These are phyloP conservation scores for Xylariaceae sp. DNA, from an alignment of 2,329 filamentous ascomycete species.

Conservation along the genomic window DNA sequence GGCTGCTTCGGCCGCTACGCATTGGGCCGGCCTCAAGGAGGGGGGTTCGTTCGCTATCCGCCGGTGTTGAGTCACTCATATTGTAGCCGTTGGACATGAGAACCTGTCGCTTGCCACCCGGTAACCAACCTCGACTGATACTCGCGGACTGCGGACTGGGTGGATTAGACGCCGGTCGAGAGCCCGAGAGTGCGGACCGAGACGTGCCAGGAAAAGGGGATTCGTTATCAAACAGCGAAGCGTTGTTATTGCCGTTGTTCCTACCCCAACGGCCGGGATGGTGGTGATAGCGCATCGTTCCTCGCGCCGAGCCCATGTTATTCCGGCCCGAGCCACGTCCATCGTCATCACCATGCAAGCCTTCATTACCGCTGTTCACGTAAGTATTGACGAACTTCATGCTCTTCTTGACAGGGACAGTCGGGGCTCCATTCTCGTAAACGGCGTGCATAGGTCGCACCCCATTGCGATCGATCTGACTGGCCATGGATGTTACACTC, in stretches of 20 bases:
- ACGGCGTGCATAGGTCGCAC: slow-evolving; percentile 62
- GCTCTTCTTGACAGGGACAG: slow-evolving; percentile 70
- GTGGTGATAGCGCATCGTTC: slow-evolving; percentile 71
- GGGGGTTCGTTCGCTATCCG: slow-evolving; percentile 84
- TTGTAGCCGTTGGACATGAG: slow-evolving; percentile 66
- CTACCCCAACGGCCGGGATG: slow-evolving; percentile 69
- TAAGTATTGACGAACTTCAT: slow-evolving; percentile 94
- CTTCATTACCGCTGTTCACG: slow-evolving; percentile 52
- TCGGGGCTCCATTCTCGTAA: slow-evolving; percentile 51
- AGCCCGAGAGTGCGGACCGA: slow-evolving; percentile 56
- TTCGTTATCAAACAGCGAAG: slow-evolving; percentile 70
- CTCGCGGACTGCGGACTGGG: slow-evolving; percentile 58
- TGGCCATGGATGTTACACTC: slow-evolving; percentile 79
- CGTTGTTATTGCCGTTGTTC: slow-evolving; percentile 59
- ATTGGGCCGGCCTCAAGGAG: slow-evolving; percentile 56
- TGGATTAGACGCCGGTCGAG: slow-evolving; percentile 61
- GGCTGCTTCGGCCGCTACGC: slow-evolving; percentile 53
- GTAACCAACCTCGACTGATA: slow-evolving; percentile 25
- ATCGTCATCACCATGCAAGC: slow-evolving; percentile 58
- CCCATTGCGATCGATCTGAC: slow-evolving; percentile 58
- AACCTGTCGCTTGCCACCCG: slow-evolving; percentile 46
- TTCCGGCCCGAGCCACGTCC: slow-evolving; percentile 59
- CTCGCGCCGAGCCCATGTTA: slow-evolving; percentile 56
- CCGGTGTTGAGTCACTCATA: slow-evolving; percentile 70
- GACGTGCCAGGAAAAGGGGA: slow-evolving; percentile 69